A percentile compares a stretch with the other conserved stretches of the same genome.
These are phyloP conservation scores for Aspergillus transmontanensis DNA, from an alignment of 2,329 filamentous ascomycete genomes.

Conservation along the genomic window DNA sequence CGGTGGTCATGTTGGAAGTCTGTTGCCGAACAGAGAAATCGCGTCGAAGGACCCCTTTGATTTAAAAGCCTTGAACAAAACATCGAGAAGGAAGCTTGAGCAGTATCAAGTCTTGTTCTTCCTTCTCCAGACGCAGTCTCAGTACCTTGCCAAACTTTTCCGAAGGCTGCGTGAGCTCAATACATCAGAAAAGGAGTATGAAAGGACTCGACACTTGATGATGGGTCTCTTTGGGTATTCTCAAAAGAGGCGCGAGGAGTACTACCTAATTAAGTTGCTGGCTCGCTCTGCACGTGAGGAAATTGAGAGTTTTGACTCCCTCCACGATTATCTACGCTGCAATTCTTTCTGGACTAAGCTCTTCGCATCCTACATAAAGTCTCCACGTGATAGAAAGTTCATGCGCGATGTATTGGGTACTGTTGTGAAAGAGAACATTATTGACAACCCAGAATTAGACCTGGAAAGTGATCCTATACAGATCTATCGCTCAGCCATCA, in stretches of 20 bases:
- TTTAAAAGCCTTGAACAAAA: constrained; percentile 95
- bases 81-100: constrained; percentile 90
- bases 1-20: constrained; percentile 80
- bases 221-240: constrained; percentile 98
- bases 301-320: constrained; percentile 68
- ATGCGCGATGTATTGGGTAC: constrained; percentile 83
- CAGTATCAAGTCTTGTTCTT: constrained; percentile 98
- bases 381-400: constrained; percentile 89
- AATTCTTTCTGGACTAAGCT: constrained; percentile 94
- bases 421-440: constrained; percentile 85
- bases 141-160: constrained; percentile 90
- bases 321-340: constrained; percentile 85
- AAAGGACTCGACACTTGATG: constrained; percentile 87
- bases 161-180: constrained; percentile 79
- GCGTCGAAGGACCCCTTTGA: constrained; percentile 91
- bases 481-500: constrained; percentile 93
- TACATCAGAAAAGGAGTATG: constrained; percentile 86
- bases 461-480: constrained; percentile 96
- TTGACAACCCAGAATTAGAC: constrained; percentile 87
- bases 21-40: constrained; percentile 86
- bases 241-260: constrained; percentile 94
- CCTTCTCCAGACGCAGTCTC: constrained; percentile 91
- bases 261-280: constrained; percentile 90
- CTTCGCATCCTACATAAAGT: constrained; percentile 83
- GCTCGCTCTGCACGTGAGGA: constrained; percentile 82